Evolutionary conservation across 225 moss, liverwort and hornwort species (phyloP).

Genomic region (Rhytidiadelphus loreus): DNA sequence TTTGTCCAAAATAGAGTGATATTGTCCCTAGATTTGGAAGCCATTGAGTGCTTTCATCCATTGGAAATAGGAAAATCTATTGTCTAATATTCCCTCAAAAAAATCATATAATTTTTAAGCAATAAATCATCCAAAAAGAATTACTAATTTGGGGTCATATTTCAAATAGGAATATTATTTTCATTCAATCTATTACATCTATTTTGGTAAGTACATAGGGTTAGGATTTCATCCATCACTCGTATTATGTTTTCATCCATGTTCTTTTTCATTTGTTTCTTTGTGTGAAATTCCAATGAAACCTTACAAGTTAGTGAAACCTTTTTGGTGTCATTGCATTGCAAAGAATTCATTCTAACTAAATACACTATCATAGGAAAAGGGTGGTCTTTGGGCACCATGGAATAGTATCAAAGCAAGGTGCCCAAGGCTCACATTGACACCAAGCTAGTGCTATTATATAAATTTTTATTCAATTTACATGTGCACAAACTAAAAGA

Average conservation of each 20-base stretch:
- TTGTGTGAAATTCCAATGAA: background rate
- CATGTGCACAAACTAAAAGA: too few species aligned
- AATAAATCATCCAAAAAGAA: background rate
- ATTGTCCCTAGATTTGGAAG: background rate
- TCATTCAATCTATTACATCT: background rate
- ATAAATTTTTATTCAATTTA: too few species aligned
- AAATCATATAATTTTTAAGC: background rate
- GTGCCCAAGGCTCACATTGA: too few species aligned
- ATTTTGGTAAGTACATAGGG: accelerated
- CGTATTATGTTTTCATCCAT: background rate
- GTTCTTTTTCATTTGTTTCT: background rate
- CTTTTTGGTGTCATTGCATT: background rate
- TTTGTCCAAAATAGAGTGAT: background rate
- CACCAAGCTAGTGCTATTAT: too few species aligned
- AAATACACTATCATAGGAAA: background rate
- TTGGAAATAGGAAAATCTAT: background rate
- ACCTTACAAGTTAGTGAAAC: background rate
- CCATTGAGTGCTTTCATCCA: background rate
- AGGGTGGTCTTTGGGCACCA: background rate
- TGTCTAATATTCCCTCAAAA: background rate
- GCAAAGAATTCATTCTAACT: background rate
- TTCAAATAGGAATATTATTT: background rate
- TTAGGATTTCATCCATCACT: background rate
- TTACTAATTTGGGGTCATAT: background rate
- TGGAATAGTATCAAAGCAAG: too few species aligned